These are phyloP conservation scores for Gossypium mustelinum DNA, from an alignment of 345 rosid genomes.

Conservation along the genomic window DNA sequence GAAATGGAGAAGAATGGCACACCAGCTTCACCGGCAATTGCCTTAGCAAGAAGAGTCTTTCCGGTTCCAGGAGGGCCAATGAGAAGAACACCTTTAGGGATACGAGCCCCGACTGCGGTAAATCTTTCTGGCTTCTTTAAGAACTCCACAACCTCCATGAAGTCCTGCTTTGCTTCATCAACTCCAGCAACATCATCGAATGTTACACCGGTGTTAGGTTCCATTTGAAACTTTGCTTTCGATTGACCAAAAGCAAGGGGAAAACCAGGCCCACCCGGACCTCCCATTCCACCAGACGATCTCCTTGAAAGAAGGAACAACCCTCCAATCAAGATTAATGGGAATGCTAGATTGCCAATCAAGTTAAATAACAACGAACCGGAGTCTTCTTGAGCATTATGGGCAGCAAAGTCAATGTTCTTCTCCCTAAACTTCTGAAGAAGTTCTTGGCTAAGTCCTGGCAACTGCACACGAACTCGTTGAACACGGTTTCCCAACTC, in stretches of 20 bases:
- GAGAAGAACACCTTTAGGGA: slow-evolving; percentile 96
- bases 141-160: slow-evolving; percentile 99
- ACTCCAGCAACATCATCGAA: slow-evolving; percentile 99
- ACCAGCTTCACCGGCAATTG: slow-evolving; percentile 99
- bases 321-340: slow-evolving; percentile 87
- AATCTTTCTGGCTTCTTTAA: slow-evolving; percentile 97
- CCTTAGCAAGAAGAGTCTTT: slow-evolving; percentile 97
- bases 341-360: slow-evolving; percentile 92
- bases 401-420: slow-evolving; percentile 95
- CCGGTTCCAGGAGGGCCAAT: slow-evolving; percentile 99
- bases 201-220: slow-evolving; percentile 95
- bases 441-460: slow-evolving; percentile 93
- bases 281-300: slow-evolving; percentile 97
- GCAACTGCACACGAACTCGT: slow-evolving; percentile 93
- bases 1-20: slow-evolving; percentile 94
- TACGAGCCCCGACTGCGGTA: slow-evolving; percentile 93
- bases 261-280: slow-evolving; percentile 95
- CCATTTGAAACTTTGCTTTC: slow-evolving; percentile 98
- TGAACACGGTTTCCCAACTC: slow-evolving; percentile 93
- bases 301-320: slow-evolving; percentile 90
- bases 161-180: slow-evolving; percentile 98
- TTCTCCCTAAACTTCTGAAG: slow-evolving; percentile 93
- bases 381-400: slow-evolving; percentile 96
- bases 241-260: slow-evolving; percentile 92
- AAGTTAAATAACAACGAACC: slow-evolving; percentile 79